Conservation (phyloP, 2,329 filamentous ascomycete genomes). For the Colletotrichum filicis region DNA sequence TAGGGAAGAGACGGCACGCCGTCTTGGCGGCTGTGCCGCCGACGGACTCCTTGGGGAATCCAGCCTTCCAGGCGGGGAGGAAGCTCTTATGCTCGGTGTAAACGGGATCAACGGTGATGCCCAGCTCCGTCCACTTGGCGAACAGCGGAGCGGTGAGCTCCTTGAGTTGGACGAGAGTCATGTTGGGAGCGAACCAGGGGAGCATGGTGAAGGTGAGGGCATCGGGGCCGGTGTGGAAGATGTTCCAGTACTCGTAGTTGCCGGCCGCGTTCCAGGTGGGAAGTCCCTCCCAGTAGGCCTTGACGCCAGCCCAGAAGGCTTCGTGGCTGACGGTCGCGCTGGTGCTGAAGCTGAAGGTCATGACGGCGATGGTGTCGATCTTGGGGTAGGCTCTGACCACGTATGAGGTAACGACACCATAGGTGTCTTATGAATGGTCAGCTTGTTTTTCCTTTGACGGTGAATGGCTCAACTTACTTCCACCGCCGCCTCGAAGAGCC, state of each 20-base stretch:
- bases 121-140: constrained; percentile 44
- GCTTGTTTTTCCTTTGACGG: constrained; percentile 24
- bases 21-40: constrained; percentile 19
- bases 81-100: constrained; percentile 41
- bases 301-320: constrained; percentile 41
- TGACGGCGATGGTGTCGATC: constrained; percentile 49
- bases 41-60: constrained; percentile 38
- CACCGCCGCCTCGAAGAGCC: constrained; percentile 59
- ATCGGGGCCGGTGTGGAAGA: constrained; percentile 41
- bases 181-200: constrained; percentile 42
- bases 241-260: constrained; percentile 41
- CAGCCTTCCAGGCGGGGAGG: constrained; percentile 39
- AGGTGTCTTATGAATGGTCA: constrained; percentile 62
- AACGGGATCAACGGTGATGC: constrained; percentile 40
- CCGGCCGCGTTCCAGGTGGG: constrained; percentile 37
- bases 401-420: constrained; percentile 65
- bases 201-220: constrained; percentile 41
- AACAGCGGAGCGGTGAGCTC: constrained; percentile 47
- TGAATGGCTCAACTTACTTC: constrained; percentile 13
- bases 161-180: constrained; percentile 47
- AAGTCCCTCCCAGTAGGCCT: constrained; percentile 38
- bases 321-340: constrained; percentile 36
- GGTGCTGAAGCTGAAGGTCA: constrained; percentile 52
- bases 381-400: constrained; percentile 62
- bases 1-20: constrained; percentile 22